phyloP scores from a whole-genome alignment of 805 yeast genomes.

The Peterozyma xylosa region DNA sequence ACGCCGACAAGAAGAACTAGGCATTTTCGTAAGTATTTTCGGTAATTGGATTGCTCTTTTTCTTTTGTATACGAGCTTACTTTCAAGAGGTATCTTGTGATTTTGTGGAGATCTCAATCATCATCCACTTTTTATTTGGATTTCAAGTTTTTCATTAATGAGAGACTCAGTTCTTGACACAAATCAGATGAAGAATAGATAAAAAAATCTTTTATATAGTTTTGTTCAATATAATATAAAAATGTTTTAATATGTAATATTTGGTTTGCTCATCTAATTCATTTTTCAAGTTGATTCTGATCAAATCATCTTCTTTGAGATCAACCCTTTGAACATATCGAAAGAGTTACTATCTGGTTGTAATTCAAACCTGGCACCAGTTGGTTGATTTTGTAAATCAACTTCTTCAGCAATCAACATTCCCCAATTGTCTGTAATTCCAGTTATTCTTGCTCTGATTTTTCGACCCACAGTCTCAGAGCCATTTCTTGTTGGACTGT shows the following conservation, averaged over 20 bases:
- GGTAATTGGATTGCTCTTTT: no score
- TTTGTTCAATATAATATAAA: not conserved
- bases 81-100: no score
- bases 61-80: no score
- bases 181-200: constrained; percentile 1
- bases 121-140: no score
- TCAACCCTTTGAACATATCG: constrained; percentile 87
- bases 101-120: no score
- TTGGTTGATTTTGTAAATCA: constrained; percentile 32
- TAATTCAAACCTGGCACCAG: constrained; percentile 55
- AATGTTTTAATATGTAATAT: not conserved
- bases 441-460: constrained; percentile 57
- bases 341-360: constrained; percentile 98
- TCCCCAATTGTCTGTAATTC: constrained; percentile 84
- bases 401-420: constrained; percentile 70
- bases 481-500: constrained; percentile 32
- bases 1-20: constrained; percentile 12
- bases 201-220: not conserved
- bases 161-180: not conserved
- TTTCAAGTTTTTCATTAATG: no score
- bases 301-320: constrained; percentile 42
- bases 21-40: no score
- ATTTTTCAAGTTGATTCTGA: not conserved
- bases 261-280: no score
- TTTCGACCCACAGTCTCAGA: constrained; percentile 9